Percentiles rank a stretch among this genome's conserved stretches.
Evolutionary conservation across 352 stramenopile species (phyloP).

Genomic region (Phytophthora capsici): DNA sequence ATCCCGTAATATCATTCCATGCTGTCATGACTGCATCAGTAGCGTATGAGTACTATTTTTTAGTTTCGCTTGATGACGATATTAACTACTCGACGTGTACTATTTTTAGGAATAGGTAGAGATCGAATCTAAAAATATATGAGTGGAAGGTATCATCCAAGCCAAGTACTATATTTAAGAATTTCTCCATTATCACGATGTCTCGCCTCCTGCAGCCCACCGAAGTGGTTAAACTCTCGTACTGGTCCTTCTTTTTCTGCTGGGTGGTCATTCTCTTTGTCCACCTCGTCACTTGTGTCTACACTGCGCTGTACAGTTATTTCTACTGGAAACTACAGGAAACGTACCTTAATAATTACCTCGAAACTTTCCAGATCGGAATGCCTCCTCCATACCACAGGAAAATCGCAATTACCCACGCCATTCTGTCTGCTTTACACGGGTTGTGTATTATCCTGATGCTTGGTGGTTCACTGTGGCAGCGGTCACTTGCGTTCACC

Average conservation of each 20-base stretch:
- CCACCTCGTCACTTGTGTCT: neutral
- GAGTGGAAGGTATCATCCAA: too few relatives aligned
- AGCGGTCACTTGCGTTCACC: conserved; percentile 12
- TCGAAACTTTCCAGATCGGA: conserved; percentile 19
- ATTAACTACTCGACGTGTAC: too few relatives aligned
- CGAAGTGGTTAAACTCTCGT: conserved; percentile 11
- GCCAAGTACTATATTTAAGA: too few relatives aligned
- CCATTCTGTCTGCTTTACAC: conserved; percentile 22
- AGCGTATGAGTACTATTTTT: too few relatives aligned
- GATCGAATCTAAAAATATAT: too few relatives aligned
- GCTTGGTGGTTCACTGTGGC: conserved; percentile 1
- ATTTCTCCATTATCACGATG: too few relatives aligned
- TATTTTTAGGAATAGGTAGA: too few relatives aligned
- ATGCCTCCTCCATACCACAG: conserved; percentile 13
- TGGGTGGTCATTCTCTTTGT: conserved; percentile 21
- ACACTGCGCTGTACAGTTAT: neutral
- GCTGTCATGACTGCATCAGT: too few relatives aligned
- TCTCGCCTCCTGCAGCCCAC: too few relatives aligned
- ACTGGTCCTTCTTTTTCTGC: conserved; percentile 20
- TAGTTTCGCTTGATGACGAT: too few relatives aligned
- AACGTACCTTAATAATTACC: conserved; percentile 2
- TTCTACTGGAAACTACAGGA: conserved; percentile 1
- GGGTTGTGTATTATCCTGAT: conserved; percentile 20
- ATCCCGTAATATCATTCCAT: too few relatives aligned
- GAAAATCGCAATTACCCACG: conserved; percentile 19